A percentile compares a stretch with the other conserved stretches of the same genome.
These are phyloP conservation scores for Dalbergia oliveri DNA, from an alignment of 306 rosid genomes.

Conservation along the genomic window DNA sequence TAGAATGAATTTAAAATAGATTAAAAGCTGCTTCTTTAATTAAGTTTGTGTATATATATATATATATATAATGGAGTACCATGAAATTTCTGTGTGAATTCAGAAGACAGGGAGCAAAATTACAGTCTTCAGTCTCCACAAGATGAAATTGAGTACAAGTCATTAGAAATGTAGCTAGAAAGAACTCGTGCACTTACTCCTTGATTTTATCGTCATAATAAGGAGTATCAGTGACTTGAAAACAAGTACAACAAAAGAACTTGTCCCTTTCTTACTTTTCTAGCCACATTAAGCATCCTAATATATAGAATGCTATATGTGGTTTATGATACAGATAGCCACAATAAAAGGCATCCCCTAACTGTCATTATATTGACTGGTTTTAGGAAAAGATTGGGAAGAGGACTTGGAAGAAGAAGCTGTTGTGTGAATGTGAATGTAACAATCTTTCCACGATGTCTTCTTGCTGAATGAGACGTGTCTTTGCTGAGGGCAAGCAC, in stretches of 20 bases:
- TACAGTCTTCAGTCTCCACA: not conserved
- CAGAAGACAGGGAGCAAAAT: not conserved
- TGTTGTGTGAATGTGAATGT: conserved; percentile 24
- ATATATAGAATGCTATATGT: not conserved
- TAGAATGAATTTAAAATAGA: not conserved
- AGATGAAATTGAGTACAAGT: not conserved
- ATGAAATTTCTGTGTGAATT: conserved; percentile 10
- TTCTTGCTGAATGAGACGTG: conserved; percentile 55
- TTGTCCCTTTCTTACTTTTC: not conserved
- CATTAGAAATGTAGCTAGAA: conserved; percentile 14
- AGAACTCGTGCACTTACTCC: conserved; percentile 13
- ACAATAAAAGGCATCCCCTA: not conserved
- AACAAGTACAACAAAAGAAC: conserved; percentile 17
- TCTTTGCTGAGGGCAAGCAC: conserved; percentile 39
- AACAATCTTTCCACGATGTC: conserved; percentile 47
- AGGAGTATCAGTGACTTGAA: conserved; percentile 5
- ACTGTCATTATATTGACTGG: not conserved
- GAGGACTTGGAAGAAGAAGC: conserved; percentile 44
- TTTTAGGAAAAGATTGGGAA: conserved; percentile 26
- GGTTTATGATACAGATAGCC: not conserved
- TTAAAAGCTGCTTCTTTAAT: conserved; percentile 9
- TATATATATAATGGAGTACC: not conserved
- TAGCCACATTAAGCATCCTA: conserved; percentile 3
- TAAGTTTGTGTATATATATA: not conserved
- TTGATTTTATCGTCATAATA: not conserved